A percentile compares a stretch with the other conserved stretches of the same genome.
Conservation (phyloP, 2,329 filamentous ascomycete genomes). For the Xylaria sp. region DNA sequence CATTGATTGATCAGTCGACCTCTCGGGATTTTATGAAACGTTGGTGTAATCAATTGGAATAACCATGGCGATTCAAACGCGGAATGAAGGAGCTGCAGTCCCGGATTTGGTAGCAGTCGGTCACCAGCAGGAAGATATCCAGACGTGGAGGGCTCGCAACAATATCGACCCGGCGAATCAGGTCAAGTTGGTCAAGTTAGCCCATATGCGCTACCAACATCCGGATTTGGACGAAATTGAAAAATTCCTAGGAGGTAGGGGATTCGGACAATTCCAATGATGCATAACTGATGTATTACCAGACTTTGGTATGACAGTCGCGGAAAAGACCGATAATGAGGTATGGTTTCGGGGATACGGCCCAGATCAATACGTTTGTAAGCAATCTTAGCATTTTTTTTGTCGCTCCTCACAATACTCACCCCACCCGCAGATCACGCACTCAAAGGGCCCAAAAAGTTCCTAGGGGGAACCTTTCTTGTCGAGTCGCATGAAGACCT, state of each 20-base stretch:
- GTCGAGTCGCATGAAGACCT: constrained; percentile 35
- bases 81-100: constrained; percentile 34
- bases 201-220: constrained; percentile 39
- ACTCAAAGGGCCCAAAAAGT: constrained; percentile 34
- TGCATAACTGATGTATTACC: constrained; percentile 13
- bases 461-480: constrained; percentile 33
- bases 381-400: constrained; percentile 2
- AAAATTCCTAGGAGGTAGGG: constrained; percentile 32
- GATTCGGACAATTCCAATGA: neutral
- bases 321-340: constrained; percentile 29
- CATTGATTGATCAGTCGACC: neutral
- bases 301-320: constrained; percentile 37
- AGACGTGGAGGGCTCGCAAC: constrained; percentile 35
- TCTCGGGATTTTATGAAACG: neutral
- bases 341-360: constrained; percentile 36
- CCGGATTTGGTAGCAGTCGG: constrained; percentile 33
- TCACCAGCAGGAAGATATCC: constrained; percentile 32
- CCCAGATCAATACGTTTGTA: constrained; percentile 37
- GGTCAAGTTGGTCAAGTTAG: constrained; percentile 32
- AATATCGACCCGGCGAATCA: constrained; percentile 30
- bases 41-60: neutral
- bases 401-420: constrained; percentile 2
- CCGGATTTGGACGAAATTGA: constrained; percentile 33
- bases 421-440: constrained; percentile 26
- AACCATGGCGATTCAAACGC: constrained; percentile 22